Conservation (phyloP, 2,329 filamentous ascomycete species). For the Zasmidium citrigriseum region DNA sequence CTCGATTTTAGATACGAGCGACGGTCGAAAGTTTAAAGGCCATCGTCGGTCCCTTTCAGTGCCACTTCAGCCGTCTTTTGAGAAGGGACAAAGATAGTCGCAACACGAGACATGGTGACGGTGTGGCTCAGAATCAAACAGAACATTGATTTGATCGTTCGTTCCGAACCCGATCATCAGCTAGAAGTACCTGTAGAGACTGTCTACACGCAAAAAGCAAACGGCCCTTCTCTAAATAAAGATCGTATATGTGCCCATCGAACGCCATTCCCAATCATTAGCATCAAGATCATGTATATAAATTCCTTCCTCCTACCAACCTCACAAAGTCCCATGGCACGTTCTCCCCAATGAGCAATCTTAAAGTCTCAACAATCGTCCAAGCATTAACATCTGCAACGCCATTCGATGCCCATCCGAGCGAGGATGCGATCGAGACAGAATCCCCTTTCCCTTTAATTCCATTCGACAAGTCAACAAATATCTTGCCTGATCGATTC, state of each 20-base stretch:
- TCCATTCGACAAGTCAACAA: constrained; percentile 74
- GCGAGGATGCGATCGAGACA: constrained; percentile 67
- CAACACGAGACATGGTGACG: no score
- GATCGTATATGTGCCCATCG: background rate
- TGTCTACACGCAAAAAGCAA: no score
- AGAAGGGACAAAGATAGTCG: no score
- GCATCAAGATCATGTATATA: constrained; percentile 44
- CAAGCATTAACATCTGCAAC: constrained; percentile 79
- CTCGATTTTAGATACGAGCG: background rate
- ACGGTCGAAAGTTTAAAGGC: no score
- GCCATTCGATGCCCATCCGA: constrained; percentile 78
- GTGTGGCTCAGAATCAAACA: no score
- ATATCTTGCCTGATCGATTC: constrained; percentile 61
- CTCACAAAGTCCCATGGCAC: constrained; percentile 81
- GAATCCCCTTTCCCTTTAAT: constrained; percentile 66
- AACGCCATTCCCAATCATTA: constrained; percentile 8
- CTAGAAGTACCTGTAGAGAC: background rate
- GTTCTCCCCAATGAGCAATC: constrained; percentile 80
- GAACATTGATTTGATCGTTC: background rate
- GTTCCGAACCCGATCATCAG: background rate
- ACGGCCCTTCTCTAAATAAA: background rate
- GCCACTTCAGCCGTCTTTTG: background rate
- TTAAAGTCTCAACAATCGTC: constrained; percentile 78
- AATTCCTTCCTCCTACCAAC: constrained; percentile 63
- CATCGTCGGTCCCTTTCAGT: background rate